A percentile compares a stretch with the other conserved stretches of the same genome.
Evolutionary conservation across 2,329 filamentous ascomycete species (phyloP).

Genomic region (Tolypocladium nubicola): DNA sequence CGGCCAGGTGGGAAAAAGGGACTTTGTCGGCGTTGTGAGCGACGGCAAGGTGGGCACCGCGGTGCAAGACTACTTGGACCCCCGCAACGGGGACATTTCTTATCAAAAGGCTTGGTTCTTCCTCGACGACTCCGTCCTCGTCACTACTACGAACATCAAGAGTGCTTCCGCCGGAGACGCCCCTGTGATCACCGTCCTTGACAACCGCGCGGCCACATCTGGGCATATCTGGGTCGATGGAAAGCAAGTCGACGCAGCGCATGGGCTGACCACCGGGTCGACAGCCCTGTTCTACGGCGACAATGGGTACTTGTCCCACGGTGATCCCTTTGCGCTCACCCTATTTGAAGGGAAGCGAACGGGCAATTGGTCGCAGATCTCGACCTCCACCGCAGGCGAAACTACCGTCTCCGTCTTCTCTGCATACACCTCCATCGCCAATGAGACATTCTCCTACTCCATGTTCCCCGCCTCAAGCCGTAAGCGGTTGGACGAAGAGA

Average conservation of each 20-base stretch:
- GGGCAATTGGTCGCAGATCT: constrained; percentile 13
- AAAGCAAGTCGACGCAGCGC: not conserved
- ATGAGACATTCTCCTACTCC: constrained; percentile 6
- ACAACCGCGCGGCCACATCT: constrained; percentile 8
- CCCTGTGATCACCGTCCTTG: constrained; percentile 9
- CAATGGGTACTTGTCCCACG: constrained; percentile 11
- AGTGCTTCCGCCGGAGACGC: not conserved
- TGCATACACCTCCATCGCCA: constrained; percentile 7
- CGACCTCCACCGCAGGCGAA: constrained; percentile 8
- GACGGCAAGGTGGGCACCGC: constrained; percentile 9
- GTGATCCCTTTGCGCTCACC: constrained; percentile 8
- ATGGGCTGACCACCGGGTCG: not conserved
- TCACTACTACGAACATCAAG: constrained; percentile 7
- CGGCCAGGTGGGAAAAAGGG: constrained; percentile 6
- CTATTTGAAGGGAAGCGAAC: constrained; percentile 8
- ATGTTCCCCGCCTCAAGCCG: constrained; percentile 9
- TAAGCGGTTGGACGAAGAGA: constrained; percentile 4
- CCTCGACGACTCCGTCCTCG: constrained; percentile 10
- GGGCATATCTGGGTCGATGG: constrained; percentile 7
- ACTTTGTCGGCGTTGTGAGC: constrained; percentile 13
- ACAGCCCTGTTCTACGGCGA: constrained; percentile 10
- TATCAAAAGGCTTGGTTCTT: constrained; percentile 13
- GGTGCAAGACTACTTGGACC: constrained; percentile 11
- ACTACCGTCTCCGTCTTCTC: constrained; percentile 10
- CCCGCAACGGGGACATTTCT: constrained; percentile 6